These are phyloP conservation scores for Cryptococcus wingfieldii DNA, from an alignment of 1,284 basidiomycete species.

Conservation along the genomic window DNA sequence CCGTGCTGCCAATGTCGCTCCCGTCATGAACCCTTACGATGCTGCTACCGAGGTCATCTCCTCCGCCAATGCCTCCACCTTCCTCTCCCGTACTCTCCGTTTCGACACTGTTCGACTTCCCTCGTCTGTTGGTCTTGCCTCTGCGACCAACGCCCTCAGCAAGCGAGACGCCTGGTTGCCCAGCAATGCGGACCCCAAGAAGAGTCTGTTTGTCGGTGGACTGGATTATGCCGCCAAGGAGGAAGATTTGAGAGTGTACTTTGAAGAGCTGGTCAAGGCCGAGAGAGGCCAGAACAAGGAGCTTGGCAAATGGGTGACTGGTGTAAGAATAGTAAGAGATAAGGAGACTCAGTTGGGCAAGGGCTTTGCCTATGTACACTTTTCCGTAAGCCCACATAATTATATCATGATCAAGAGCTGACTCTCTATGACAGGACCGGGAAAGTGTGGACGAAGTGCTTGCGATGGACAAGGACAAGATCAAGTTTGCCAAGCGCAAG, in stretches of 20 bases:
- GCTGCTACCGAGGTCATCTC: conserved; percentile 63
- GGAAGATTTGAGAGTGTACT: conserved; percentile 80
- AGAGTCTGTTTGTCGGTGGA: conserved; percentile 85
- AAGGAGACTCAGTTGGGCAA: conserved; percentile 94
- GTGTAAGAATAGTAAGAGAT: conserved; percentile 84
- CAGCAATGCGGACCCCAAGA: conserved; percentile 63
- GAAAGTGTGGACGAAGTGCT: conserved; percentile 85
- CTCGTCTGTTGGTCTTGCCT: conserved; percentile 30
- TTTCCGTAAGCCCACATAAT: conserved; percentile 57
- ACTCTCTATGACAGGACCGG: conserved; percentile 59
- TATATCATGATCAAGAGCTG: not conserved
- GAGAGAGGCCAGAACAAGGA: conserved; percentile 71
- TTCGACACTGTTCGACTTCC: conserved; percentile 62
- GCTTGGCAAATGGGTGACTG: conserved; percentile 64
- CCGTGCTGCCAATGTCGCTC: conserved; percentile 56
- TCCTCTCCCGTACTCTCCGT: conserved; percentile 69
- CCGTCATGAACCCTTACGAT: conserved; percentile 66
- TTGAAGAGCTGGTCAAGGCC: conserved; percentile 69
- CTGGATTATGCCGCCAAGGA: conserved; percentile 89
- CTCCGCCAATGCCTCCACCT: conserved; percentile 65
- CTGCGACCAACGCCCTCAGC: conserved; percentile 35
- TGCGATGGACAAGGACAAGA: conserved; percentile 64
- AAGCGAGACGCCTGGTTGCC: conserved; percentile 43
- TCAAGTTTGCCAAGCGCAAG: conserved; percentile 85
- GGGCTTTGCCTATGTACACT: conserved; percentile 92